Conservation (phyloP, 1,284 basidiomycete species). For the Ganoderma multipileum region DNA sequence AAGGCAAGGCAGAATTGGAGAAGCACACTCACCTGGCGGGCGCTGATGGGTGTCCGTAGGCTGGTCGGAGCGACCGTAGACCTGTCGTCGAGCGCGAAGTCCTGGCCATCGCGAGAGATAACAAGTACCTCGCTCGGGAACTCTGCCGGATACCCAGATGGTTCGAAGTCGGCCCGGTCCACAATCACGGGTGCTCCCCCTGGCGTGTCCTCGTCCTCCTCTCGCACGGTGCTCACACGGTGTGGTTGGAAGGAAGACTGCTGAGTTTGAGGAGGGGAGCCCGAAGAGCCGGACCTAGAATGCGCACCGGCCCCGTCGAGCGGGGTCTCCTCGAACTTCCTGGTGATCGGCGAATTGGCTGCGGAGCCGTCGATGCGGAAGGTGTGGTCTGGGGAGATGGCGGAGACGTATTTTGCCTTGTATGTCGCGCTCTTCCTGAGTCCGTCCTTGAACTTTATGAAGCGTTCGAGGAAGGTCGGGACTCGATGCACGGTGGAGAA, state of each 20-base stretch:
- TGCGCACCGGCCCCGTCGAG: neutral
- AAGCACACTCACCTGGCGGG: conserved; percentile 17
- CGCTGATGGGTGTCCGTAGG: conserved; percentile 10
- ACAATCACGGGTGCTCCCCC: neutral
- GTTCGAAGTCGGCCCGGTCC: neutral
- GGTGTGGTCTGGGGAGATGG: conserved; percentile 17
- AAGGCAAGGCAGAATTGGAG: neutral
- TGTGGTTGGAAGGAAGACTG: neutral
- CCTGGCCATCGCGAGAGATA: conserved; percentile 32
- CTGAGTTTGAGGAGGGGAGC: neutral
- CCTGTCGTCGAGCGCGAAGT: conserved; percentile 25
- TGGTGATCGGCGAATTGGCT: neutral
- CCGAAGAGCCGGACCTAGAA: neutral
- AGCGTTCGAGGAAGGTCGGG: conserved; percentile 27
- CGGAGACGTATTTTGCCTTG: conserved; percentile 25
- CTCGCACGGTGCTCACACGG: neutral
- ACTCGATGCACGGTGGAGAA: conserved; percentile 14
- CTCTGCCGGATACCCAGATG: neutral
- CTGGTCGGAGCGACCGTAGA: conserved; percentile 13
- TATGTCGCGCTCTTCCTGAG: conserved; percentile 27
- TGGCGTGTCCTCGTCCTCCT: neutral
- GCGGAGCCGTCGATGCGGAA: conserved; percentile 30
- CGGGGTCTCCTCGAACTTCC: neutral
- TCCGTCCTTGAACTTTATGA: conserved; percentile 25
- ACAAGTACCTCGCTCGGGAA: conserved; percentile 24